Conservation (phyloP, 306 rosid species). For the Vigna radiata region DNA sequence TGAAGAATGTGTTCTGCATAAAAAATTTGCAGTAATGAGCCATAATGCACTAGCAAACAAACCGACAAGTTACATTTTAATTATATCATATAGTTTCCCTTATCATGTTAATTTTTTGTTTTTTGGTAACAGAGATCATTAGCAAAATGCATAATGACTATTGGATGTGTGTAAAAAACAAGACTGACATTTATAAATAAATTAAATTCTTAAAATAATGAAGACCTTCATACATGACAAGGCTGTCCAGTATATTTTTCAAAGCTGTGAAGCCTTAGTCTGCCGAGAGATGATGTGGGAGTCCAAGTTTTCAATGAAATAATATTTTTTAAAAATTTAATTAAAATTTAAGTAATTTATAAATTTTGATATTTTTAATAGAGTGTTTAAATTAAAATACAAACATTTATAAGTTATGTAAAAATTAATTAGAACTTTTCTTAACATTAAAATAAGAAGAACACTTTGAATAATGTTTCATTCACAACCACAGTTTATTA, state of each 20-base stretch:
- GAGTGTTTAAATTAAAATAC: too few species aligned
- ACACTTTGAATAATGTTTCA: too few species aligned
- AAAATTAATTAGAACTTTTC: too few species aligned
- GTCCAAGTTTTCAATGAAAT: neutral
- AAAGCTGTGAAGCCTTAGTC: neutral
- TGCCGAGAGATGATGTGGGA: neutral
- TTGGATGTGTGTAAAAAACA: neutral
- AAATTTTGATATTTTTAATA: too few species aligned
- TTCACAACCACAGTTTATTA: too few species aligned
- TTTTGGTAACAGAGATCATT: neutral
- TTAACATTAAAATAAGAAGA: too few species aligned
- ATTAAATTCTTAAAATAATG: neutral
- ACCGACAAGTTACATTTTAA: neutral
- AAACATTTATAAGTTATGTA: too few species aligned
- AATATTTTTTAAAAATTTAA: too few species aligned
- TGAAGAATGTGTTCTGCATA: neutral
- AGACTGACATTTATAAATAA: neutral
- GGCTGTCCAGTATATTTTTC: neutral
- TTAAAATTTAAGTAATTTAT: too few species aligned
- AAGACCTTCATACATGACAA: neutral
- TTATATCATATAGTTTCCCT: too few species aligned
- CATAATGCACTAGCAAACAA: slow-evolving; percentile 4
- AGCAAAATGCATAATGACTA: neutral
- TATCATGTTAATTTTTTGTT: neutral
- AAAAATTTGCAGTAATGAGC: neutral